Percentiles rank a stretch among this genome's conserved stretches.
phyloP scores from a whole-genome alignment of 2,329 filamentous ascomycete genomes.

The Trichoderma asperellum region DNA sequence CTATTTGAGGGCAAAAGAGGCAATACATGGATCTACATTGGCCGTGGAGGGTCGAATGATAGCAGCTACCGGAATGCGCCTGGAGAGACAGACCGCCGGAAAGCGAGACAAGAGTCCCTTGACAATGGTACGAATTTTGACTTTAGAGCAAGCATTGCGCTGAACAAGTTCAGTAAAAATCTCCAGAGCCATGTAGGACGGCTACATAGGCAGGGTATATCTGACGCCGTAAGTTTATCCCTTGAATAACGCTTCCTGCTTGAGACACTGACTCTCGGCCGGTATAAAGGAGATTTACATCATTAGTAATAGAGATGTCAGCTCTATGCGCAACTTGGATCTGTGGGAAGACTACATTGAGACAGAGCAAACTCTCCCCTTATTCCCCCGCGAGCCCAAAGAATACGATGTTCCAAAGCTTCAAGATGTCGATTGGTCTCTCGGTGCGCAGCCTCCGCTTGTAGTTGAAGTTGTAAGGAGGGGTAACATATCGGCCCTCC shows the following conservation, averaged over 20 bases:
- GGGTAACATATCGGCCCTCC: slow-evolving; percentile 12
- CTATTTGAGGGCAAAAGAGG: slow-evolving; percentile 42
- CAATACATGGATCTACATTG: slow-evolving; percentile 47
- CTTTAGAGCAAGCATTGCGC: slow-evolving; percentile 40
- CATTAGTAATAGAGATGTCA: slow-evolving; percentile 47
- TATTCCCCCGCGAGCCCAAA: slow-evolving; percentile 42
- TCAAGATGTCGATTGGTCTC: slow-evolving; percentile 31
- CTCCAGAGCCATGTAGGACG: slow-evolving; percentile 44
- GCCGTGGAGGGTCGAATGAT: slow-evolving; percentile 39
- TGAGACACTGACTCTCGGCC: slow-evolving; percentile 13
- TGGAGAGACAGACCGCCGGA: slow-evolving; percentile 20
- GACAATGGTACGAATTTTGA: slow-evolving; percentile 16
- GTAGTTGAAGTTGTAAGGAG: slow-evolving; percentile 3
- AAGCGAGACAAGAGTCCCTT: slow-evolving; percentile 15
- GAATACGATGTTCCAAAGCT: slow-evolving; percentile 41
- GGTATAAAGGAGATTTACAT: slow-evolving; percentile 45
- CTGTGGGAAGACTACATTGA: slow-evolving; percentile 47
- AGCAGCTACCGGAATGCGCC: slow-evolving; percentile 36
- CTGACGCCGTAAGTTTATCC: slow-evolving; percentile 43
- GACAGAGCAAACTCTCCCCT: slow-evolving; percentile 42
- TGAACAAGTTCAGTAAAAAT: slow-evolving; percentile 45
- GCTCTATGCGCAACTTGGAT: slow-evolving; percentile 44
- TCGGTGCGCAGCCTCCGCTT: slow-evolving; percentile 8
- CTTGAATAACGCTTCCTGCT: not conserved
- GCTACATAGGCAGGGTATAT: slow-evolving; percentile 43